Evolutionary conservation across 208 protist species (phyloP).

Genomic region (Balamuthia mandrillaris): DNA sequence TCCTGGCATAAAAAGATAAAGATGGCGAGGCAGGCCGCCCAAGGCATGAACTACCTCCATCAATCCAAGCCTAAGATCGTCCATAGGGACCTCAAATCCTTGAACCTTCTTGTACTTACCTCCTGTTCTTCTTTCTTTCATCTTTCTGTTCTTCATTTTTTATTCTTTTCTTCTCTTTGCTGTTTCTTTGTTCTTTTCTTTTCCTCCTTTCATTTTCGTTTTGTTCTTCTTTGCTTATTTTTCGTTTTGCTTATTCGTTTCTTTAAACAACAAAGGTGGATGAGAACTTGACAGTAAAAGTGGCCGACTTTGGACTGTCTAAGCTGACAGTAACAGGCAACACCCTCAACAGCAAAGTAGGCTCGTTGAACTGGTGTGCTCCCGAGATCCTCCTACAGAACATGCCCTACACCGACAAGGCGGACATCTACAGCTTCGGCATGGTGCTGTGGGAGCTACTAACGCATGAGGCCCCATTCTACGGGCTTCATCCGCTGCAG

Average conservation of each 20-base stretch:
- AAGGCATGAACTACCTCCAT: conserved; percentile 38
- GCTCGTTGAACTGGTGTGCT: conserved; percentile 32
- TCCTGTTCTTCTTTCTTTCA: too few species aligned
- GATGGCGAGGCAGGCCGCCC: conserved; percentile 35
- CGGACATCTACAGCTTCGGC: conserved; percentile 68
- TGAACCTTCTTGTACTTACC: conserved; percentile 28
- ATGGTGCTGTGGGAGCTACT: conserved; percentile 67
- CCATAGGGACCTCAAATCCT: conserved; percentile 21
- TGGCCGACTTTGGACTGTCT: conserved; percentile 33
- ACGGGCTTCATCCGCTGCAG: conserved; percentile 14
- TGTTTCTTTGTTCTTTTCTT: too few species aligned
- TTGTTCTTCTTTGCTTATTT: too few species aligned
- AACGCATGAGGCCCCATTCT: conserved; percentile 39
- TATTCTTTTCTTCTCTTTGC: too few species aligned
- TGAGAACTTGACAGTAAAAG: background rate
- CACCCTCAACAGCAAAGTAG: conserved; percentile 26
- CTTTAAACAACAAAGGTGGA: too few species aligned
- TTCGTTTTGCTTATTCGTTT: too few species aligned
- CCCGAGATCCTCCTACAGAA: conserved; percentile 27
- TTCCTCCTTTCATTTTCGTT: too few species aligned
- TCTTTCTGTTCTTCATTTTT: too few species aligned
- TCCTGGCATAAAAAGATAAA: background rate
- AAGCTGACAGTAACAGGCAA: conserved; percentile 23
- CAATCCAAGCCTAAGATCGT: conserved; percentile 40
- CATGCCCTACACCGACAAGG: conserved; percentile 49